These are phyloP conservation scores for Monascus ruber DNA, from an alignment of 2,329 filamentous ascomycete genomes.

Conservation along the genomic window DNA sequence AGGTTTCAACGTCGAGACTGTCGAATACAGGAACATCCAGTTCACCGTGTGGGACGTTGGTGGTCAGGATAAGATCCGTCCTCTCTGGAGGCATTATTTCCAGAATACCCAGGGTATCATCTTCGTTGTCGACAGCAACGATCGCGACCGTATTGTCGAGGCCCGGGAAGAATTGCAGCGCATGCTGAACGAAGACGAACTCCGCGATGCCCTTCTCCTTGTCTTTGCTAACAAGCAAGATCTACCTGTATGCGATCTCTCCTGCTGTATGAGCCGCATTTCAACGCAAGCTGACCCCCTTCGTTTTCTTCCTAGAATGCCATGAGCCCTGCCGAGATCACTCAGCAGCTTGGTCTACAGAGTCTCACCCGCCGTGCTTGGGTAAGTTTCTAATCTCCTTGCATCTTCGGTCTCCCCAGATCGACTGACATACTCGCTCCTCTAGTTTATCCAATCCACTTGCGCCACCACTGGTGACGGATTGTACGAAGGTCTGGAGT, in stretches of 20 bases:
- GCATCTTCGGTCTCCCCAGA: constrained; percentile 6
- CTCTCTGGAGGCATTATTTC: constrained; percentile 99
- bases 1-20: constrained; percentile 99
- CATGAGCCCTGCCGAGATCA: constrained; percentile 99
- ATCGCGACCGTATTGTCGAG: constrained; percentile 95
- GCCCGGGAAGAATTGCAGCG: constrained; percentile 91
- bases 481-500: constrained; percentile 98
- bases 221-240: constrained; percentile 99
- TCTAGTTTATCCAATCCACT: constrained; percentile 96
- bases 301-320: constrained; percentile 56
- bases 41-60: constrained; percentile 99
- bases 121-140: constrained; percentile 98
- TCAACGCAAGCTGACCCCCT: too few relatives aligned
- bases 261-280: too few relatives aligned
- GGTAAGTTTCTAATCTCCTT: constrained; percentile 52
- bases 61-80: constrained; percentile 99
- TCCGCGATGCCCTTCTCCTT: constrained; percentile 89
- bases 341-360: constrained; percentile 99
- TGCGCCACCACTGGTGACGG: constrained; percentile 98
- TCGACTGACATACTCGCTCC: constrained; percentile 12
- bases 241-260: constrained; percentile 62
- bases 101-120: constrained; percentile 99
- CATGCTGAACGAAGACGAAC: constrained; percentile 98
- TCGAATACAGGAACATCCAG: constrained; percentile 99
- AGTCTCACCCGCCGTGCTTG: constrained; percentile 96